Conservation (phyloP, 192 early-diverging fungal genomes). For the Obelidium mucronatum region DNA sequence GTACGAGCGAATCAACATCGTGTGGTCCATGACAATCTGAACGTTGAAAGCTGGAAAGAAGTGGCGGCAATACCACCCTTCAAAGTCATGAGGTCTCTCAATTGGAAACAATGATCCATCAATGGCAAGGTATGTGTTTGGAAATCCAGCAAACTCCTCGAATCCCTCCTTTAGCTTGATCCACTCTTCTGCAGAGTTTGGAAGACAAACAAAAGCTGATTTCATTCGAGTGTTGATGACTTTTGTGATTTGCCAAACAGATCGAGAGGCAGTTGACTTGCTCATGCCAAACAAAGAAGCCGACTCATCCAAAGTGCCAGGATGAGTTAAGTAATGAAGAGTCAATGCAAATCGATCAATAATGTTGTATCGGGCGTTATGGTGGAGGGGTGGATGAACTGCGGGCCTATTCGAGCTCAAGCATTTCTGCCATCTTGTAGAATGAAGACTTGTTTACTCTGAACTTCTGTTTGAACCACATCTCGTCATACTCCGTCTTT, state of each 20-base stretch:
- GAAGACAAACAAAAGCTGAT: neutral
- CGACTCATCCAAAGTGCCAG: slow-evolving; percentile 15
- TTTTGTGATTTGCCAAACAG: slow-evolving; percentile 12
- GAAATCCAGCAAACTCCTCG: neutral
- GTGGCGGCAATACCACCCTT: slow-evolving; percentile 27
- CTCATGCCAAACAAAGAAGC: slow-evolving; percentile 18
- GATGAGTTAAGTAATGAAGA: slow-evolving; percentile 21
- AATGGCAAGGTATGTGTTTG: slow-evolving; percentile 7
- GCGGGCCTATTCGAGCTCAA: neutral
- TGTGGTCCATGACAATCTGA: slow-evolving; percentile 7
- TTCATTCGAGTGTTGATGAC: neutral
- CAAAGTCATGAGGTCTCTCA: slow-evolving; percentile 11
- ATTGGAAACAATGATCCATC: slow-evolving; percentile 21
- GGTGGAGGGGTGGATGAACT: neutral
- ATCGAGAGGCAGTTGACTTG: slow-evolving; percentile 1
- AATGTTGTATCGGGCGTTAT: neutral
- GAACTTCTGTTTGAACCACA: slow-evolving; percentile 4
- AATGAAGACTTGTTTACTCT: neutral
- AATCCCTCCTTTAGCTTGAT: neutral
- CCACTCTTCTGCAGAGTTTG: neutral
- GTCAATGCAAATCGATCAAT: slow-evolving; percentile 14
- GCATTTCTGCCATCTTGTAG: neutral
- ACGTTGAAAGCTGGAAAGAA: too few relatives aligned
- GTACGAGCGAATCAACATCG: neutral
- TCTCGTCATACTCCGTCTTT: neutral